Evolutionary conservation across 768 basidiomycete species (phyloP).

Genomic region (Inosperma sp.): DNA sequence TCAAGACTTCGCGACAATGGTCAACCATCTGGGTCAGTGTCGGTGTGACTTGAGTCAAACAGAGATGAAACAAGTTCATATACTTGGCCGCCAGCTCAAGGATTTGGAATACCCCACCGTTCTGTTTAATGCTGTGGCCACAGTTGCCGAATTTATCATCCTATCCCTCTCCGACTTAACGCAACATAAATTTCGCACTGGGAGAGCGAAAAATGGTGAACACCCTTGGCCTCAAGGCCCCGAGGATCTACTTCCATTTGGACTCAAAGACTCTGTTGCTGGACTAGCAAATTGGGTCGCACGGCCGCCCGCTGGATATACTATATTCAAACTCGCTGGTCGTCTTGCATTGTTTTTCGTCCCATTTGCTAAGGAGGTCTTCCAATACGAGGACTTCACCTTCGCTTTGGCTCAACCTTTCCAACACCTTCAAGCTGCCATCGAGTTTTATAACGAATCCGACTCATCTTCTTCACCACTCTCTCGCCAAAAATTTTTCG

Average conservation of each 20-base stretch:
- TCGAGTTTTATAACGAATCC: neutral
- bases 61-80: neutral
- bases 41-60: neutral
- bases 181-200: neutral
- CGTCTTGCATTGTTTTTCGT: neutral
- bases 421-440: neutral
- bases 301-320: neutral
- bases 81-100: neutral
- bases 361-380: neutral
- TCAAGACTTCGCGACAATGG: constrained; percentile 7
- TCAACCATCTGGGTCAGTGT: neutral
- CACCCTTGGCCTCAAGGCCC: neutral
- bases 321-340: constrained; percentile 2
- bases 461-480: neutral
- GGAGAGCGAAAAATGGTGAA: neutral
- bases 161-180: neutral
- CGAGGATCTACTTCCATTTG: constrained; percentile 2
- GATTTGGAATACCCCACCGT: neutral
- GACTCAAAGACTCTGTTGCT: neutral
- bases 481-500: neutral
- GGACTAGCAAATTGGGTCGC: neutral
- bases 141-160: neutral
- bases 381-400: neutral
- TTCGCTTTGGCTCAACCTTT: neutral
- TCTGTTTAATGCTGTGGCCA: neutral